Base-by-base conservation (phyloP, 2,329 filamentous ascomycete genomes). In the Hymenoscyphus repandus region DNA sequence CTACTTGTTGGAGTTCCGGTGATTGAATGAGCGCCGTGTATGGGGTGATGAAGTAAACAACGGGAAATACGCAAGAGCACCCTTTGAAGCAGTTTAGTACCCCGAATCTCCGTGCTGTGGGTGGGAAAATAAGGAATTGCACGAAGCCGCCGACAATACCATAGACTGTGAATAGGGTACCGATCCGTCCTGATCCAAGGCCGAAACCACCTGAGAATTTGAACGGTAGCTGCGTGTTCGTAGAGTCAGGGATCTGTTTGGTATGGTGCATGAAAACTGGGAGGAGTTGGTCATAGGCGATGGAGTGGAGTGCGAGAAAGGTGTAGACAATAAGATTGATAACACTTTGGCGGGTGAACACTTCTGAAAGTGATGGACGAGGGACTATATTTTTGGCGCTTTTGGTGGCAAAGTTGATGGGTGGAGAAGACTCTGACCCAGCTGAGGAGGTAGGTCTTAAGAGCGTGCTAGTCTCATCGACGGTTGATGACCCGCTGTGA, bases 181-280 rank as follows among this genome's bases (percentile, higher is more conserved):
- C 92, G 57, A 97, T 96, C 44, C 80, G 76, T 52, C 82, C 79
- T 1, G 88, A 85, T 43, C 80, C 74, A 62, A 82, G 67, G 1
- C 90, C 90, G 63, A 95, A 95, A 0, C 90, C 90, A 34, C 89
- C 85, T 1, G 79, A 76, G 63, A 96, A 96, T 62, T 88, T 86
- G 62, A 96, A 85, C 0, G 91, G 91, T 0, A 89, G 75, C 1
- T 74, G 70, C 0, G 75, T 79, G 61, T 81, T 81, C 10, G 82
- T 72, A 0, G 77, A 71, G 0, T 78, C 69, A 4, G 74, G 68
- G 4, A 75, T 64, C 59, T 83, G 75, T 1, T 69, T 69, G 0
- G 86, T 85, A 57, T 89, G 86, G 69, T 95, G 88, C 62, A 96
- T 78, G 67, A 95, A 95, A 1, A 96, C 89, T 2, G 90, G 88